These are phyloP conservation scores for Bombardia bombarda DNA, from an alignment of 495 filamentous ascomycete genomes.

Conservation along the genomic window DNA sequence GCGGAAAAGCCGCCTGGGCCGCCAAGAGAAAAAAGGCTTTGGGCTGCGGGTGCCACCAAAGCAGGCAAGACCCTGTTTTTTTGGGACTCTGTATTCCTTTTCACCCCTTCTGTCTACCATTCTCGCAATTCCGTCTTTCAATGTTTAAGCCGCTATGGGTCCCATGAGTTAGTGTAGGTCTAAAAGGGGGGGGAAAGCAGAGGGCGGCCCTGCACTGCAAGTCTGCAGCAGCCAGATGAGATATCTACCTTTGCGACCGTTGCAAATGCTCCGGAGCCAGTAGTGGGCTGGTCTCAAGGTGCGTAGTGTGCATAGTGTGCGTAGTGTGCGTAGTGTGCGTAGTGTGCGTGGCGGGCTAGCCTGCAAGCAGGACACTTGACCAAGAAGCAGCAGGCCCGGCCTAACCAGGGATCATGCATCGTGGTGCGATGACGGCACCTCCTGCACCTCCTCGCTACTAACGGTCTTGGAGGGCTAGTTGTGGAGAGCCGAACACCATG, in stretches of 20 bases:
- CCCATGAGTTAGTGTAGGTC: too few species aligned
- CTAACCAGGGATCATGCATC: constrained; percentile 2
- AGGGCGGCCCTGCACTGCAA: too few species aligned
- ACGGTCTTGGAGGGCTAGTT: background rate
- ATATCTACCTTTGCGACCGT: too few species aligned
- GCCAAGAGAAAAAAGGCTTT: constrained; percentile 11
- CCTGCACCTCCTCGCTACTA: background rate
- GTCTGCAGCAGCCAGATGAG: too few species aligned
- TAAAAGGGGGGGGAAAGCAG: too few species aligned
- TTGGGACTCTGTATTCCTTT: background rate
- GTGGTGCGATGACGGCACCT: constrained; percentile 9
- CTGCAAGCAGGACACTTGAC: constrained; percentile 1
- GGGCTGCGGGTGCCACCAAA: constrained; percentile 17
- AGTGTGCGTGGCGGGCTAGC: too few species aligned
- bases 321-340: too few species aligned
- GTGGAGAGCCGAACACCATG: background rate
- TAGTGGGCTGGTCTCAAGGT: too few species aligned
- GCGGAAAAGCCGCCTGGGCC: too few species aligned
- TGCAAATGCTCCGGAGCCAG: constrained; percentile 20
- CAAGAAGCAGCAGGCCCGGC: background rate
- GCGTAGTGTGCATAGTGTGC: too few species aligned
- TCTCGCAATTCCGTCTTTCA: background rate
- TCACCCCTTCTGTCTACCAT: background rate
- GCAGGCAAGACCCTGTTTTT: constrained; percentile 15
- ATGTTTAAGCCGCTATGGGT: too few species aligned